Percentiles rank a stretch among this genome's conserved stretches.
These are phyloP conservation scores for Penicillium sclerotigenum DNA, from an alignment of 2,329 filamentous ascomycete species.

Conservation along the genomic window DNA sequence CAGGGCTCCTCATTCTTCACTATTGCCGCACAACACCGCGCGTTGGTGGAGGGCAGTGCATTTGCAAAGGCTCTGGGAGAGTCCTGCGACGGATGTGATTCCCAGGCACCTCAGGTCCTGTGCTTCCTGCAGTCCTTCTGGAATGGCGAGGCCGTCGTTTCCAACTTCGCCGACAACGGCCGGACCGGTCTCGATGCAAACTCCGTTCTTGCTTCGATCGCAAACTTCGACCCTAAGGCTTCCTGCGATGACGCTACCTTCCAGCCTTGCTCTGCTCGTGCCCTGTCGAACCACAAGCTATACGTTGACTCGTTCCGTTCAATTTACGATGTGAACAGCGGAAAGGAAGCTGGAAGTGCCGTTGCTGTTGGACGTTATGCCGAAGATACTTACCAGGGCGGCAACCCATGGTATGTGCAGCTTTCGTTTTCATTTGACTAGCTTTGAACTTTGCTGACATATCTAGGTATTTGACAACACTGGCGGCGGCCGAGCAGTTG, in stretches of 20 bases:
- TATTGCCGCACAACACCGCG: constrained; percentile 14
- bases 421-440: not conserved
- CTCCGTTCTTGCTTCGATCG: not conserved
- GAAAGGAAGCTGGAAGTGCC: not conserved
- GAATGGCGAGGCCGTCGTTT: not conserved
- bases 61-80: not conserved
- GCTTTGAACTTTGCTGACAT: not conserved
- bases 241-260: not conserved
- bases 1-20: constrained; percentile 18
- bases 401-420: not conserved
- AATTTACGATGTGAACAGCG: not conserved
- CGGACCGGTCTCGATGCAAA: not conserved
- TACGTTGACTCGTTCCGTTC: not conserved
- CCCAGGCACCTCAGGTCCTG: not conserved
- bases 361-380: not conserved
- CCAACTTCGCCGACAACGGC: not conserved
- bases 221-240: not conserved
- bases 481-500: not conserved
- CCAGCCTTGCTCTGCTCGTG: not conserved
- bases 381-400: not conserved
- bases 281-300: not conserved
- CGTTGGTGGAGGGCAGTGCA: not conserved
- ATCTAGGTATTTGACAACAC: not conserved
- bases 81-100: not conserved
- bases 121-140: not conserved